A percentile compares a stretch with the other conserved stretches of the same genome.
Conservation (phyloP, 306 rosid genomes). For the Fagus crenata region DNA sequence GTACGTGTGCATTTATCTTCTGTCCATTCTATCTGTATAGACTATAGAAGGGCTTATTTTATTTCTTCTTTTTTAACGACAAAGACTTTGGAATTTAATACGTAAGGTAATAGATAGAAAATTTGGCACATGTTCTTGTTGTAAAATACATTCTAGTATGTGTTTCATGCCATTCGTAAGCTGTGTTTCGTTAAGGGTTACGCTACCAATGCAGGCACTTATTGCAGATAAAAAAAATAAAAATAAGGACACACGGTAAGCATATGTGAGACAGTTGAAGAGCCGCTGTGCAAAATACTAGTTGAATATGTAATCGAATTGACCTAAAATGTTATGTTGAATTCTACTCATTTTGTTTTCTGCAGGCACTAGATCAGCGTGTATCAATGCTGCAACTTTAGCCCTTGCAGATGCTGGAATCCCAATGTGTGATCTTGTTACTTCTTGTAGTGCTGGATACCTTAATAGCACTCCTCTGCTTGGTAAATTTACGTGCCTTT, state of each 20-base stretch:
- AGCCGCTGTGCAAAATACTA: background rate
- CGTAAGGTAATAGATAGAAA: background rate
- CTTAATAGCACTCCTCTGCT: conserved; percentile 84
- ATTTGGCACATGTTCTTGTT: background rate
- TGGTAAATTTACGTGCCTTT: conserved; percentile 43
- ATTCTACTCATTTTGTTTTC: conserved; percentile 15
- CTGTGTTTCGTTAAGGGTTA: background rate
- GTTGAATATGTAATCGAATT: background rate
- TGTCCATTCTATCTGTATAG: too few species aligned
- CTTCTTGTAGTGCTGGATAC: conserved; percentile 92
- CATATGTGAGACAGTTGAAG: background rate
- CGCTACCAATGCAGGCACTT: background rate
- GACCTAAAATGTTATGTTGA: background rate
- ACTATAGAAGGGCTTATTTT: background rate
- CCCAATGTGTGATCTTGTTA: conserved; percentile 90
- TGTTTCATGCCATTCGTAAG: background rate
- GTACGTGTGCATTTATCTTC: too few species aligned
- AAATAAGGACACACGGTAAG: background rate
- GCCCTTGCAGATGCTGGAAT: conserved; percentile 97
- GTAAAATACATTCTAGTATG: background rate
- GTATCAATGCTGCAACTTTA: conserved; percentile 92
- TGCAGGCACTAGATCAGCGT: conserved; percentile 91
- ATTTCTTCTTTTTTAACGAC: background rate
- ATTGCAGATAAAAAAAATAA: background rate
- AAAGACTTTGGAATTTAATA: background rate